Conservation (phyloP, 2,329 filamentous ascomycete species). For the Aspergillus novofumigatus region DNA sequence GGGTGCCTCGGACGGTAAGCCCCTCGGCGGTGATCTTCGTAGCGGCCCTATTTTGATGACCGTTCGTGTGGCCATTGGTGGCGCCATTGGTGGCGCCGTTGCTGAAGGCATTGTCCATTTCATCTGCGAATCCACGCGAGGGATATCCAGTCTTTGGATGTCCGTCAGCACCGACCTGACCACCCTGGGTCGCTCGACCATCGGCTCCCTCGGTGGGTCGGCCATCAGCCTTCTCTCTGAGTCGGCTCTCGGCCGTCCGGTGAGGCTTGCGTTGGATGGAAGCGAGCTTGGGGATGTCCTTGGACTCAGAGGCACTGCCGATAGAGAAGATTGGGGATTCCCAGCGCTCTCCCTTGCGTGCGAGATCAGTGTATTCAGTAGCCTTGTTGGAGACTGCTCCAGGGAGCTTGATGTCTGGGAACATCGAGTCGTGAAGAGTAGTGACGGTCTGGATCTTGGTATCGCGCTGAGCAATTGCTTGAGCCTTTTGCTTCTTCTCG, state of each 20-base stretch:
- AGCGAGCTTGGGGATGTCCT: constrained; percentile 59
- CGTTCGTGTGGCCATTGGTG: constrained; percentile 3
- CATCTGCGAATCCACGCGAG: constrained; percentile 29
- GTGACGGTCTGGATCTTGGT: constrained; percentile 79
- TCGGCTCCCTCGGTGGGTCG: not conserved
- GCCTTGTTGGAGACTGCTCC: constrained; percentile 90
- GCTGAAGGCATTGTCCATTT: constrained; percentile 30
- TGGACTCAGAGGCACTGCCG: constrained; percentile 69
- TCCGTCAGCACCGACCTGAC: constrained; percentile 12
- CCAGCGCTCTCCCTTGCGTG: constrained; percentile 86
- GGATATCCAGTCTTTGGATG: constrained; percentile 14
- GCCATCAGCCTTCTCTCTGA: constrained; percentile 9
- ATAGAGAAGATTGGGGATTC: constrained; percentile 91
- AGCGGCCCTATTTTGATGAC: not conserved
- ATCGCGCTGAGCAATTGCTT: constrained; percentile 53
- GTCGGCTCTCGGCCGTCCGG: constrained; percentile 31
- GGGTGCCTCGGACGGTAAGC: constrained; percentile 10
- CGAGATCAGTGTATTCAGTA: constrained; percentile 85
- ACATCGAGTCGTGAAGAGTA: constrained; percentile 85
- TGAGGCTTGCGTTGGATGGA: constrained; percentile 59
- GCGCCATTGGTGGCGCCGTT: constrained; percentile 5
- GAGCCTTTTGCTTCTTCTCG: constrained; percentile 73
- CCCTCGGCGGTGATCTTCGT: constrained; percentile 1
- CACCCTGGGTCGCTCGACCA: constrained; percentile 1
- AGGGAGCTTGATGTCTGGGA: constrained; percentile 80